Evolutionary conservation across 2,329 filamentous ascomycete species (phyloP).

Genomic region (Ciborinia camelliae): DNA sequence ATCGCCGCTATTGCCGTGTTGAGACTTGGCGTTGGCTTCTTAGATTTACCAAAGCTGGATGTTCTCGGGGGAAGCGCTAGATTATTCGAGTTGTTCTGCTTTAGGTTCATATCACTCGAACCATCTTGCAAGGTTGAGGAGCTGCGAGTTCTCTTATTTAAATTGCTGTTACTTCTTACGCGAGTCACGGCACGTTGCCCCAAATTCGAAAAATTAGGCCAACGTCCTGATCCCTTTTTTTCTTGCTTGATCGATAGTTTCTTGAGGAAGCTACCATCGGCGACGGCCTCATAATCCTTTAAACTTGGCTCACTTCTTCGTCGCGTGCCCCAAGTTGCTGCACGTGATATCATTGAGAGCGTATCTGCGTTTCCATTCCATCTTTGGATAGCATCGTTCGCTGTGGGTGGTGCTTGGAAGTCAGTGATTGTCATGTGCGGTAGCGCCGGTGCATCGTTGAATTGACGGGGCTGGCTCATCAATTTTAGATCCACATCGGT

Average conservation of each 20-base stretch:
- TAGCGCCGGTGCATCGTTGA: slow-evolving; percentile 40
- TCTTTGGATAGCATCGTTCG: slow-evolving; percentile 48
- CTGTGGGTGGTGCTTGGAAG: slow-evolving; percentile 44
- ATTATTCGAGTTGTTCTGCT: slow-evolving; percentile 37
- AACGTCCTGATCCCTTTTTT: slow-evolving; percentile 36
- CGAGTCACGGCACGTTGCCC: slow-evolving; percentile 28
- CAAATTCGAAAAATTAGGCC: background rate
- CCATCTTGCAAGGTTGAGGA: slow-evolving; percentile 28
- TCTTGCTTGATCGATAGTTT: slow-evolving; percentile 54
- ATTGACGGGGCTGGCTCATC: slow-evolving; percentile 34
- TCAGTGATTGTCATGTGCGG: slow-evolving; percentile 37
- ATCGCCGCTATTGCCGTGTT: slow-evolving; percentile 57
- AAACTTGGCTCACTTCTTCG: slow-evolving; percentile 60
- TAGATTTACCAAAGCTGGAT: slow-evolving; percentile 43
- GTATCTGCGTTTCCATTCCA: slow-evolving; percentile 45
- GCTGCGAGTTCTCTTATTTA: slow-evolving; percentile 34
- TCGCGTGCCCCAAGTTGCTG: slow-evolving; percentile 68
- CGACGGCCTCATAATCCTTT: slow-evolving; percentile 56
- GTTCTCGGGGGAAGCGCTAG: slow-evolving; percentile 52
- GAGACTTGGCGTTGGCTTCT: slow-evolving; percentile 54
- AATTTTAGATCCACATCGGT: slow-evolving; percentile 31
- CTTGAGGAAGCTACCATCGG: slow-evolving; percentile 60
- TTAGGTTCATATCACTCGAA: slow-evolving; percentile 34
- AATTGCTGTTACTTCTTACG: slow-evolving; percentile 35
- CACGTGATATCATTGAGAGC: slow-evolving; percentile 56